Percentiles rank a stretch among this genome's conserved stretches.
These are phyloP conservation scores for Thermothelomyces thermophilus DNA, from an alignment of 2,329 filamentous ascomycete species.

Conservation along the genomic window DNA sequence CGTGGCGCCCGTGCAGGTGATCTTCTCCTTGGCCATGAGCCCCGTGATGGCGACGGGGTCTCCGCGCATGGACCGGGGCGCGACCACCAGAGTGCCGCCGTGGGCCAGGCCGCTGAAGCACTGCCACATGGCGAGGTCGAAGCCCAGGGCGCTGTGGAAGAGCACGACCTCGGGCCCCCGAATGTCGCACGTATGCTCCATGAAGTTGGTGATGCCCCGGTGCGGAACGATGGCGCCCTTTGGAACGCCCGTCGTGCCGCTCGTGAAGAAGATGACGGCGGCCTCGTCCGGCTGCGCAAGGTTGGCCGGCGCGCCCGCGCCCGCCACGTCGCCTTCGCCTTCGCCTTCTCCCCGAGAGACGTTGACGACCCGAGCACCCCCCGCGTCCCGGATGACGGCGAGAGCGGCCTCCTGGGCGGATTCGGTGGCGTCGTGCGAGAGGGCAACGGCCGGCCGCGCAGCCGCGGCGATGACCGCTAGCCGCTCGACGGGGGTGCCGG, in stretches of 20 bases:
- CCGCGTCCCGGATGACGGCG: no score
- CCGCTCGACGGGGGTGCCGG: slow-evolving; percentile 21
- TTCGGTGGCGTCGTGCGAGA: slow-evolving; percentile 15
- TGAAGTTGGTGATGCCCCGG: slow-evolving; percentile 16
- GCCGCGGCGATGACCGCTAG: slow-evolving; percentile 26
- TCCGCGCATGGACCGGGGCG: slow-evolving; percentile 20
- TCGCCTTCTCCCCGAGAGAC: no score
- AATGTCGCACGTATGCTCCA: slow-evolving; percentile 6
- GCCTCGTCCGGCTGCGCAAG: neutral
- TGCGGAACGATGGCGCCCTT: slow-evolving; percentile 53
- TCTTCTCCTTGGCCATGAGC: slow-evolving; percentile 26
- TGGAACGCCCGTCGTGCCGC: slow-evolving; percentile 63
- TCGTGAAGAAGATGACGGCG: slow-evolving; percentile 61
- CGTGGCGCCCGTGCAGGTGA: slow-evolving; percentile 31
- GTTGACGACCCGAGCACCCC: no score
- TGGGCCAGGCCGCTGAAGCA: no score
- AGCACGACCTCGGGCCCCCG: no score
- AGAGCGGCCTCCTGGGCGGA: no score
- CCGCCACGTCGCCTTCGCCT: neutral
- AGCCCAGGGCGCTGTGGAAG: no score
- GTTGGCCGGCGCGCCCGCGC: no score
- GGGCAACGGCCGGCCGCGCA: slow-evolving; percentile 28
- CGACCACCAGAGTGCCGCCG: no score
- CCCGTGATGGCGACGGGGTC: slow-evolving; percentile 29
- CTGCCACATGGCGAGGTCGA: no score